These are phyloP conservation scores for Lotus japonicus DNA, from an alignment of 306 rosid species.

Conservation along the genomic window DNA sequence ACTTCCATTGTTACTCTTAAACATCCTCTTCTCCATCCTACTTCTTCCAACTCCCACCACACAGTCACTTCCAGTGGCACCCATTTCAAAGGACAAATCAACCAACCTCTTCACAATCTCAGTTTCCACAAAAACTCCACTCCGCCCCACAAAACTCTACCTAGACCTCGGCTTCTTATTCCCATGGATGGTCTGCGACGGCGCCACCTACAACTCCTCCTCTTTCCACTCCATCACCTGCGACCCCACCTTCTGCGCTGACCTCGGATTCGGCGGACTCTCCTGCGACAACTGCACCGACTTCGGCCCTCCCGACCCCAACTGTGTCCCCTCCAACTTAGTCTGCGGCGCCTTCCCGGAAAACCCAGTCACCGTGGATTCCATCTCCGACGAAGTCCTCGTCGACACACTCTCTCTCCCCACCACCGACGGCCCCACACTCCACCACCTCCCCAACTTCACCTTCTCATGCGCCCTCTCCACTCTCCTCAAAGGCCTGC, in stretches of 20 bases:
- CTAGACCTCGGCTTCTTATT: background rate
- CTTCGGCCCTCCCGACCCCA: background rate
- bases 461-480: background rate
- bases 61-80: background rate
- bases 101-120: constrained; percentile 1
- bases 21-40: background rate
- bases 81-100: background rate
- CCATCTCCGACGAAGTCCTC: background rate
- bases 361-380: background rate
- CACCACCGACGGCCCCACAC: background rate
- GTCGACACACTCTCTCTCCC: background rate
- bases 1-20: background rate
- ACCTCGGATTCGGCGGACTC: background rate
- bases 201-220: background rate
- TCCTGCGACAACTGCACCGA: background rate
- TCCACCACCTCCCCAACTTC: background rate
- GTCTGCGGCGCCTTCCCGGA: background rate
- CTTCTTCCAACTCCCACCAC: background rate
- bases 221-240: background rate
- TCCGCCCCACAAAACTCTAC: background rate
- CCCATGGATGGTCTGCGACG: background rate
- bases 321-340: background rate
- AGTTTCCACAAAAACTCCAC: background rate
- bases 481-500: background rate
- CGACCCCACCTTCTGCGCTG: background rate